phyloP scores from a whole-genome alignment of 1,284 basidiomycete species.

The Trichosporon sp. region DNA sequence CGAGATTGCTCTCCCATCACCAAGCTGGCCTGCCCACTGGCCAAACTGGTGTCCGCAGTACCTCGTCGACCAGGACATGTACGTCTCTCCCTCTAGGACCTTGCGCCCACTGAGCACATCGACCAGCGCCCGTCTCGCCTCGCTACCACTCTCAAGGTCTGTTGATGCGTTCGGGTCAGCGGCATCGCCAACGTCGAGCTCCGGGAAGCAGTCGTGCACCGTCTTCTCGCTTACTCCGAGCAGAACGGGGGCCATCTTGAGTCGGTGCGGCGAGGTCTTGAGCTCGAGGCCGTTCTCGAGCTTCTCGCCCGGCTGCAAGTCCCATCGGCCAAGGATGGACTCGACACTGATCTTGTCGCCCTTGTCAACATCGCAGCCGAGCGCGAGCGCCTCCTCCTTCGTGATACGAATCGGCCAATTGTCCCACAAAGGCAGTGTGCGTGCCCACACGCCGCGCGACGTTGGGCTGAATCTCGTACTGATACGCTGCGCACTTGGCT shows the following conservation, averaged over 20 bases:
- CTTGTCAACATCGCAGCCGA: conserved; percentile 56
- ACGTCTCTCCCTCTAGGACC: conserved; percentile 60
- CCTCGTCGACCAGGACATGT: conserved; percentile 80
- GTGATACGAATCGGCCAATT: conserved; percentile 78
- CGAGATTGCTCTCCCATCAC: conserved; percentile 88
- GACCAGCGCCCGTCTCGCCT: conserved; percentile 62
- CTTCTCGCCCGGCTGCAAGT: conserved; percentile 21
- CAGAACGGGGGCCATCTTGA: conserved; percentile 55
- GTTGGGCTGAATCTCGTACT: conserved; percentile 54
- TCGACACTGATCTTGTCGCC: conserved; percentile 49
- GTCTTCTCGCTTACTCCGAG: conserved; percentile 62
- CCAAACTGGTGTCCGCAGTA: conserved; percentile 91
- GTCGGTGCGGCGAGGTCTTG: conserved; percentile 49
- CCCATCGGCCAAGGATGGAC: conserved; percentile 54
- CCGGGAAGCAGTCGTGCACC: conserved; percentile 70
- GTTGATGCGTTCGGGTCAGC: conserved; percentile 48
- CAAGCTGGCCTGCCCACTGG: conserved; percentile 89
- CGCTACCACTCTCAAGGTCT: conserved; percentile 16
- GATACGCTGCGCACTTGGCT: conserved; percentile 68
- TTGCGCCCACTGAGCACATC: conserved; percentile 74
- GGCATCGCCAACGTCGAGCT: conserved; percentile 79
- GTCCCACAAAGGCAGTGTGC: conserved; percentile 73
- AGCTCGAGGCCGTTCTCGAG: conserved; percentile 24
- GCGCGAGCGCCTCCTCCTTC: conserved; percentile 56
- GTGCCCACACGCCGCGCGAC: conserved; percentile 57